Conservation (phyloP, 495 filamentous ascomycete species). For the Margaritispora aquatica region DNA sequence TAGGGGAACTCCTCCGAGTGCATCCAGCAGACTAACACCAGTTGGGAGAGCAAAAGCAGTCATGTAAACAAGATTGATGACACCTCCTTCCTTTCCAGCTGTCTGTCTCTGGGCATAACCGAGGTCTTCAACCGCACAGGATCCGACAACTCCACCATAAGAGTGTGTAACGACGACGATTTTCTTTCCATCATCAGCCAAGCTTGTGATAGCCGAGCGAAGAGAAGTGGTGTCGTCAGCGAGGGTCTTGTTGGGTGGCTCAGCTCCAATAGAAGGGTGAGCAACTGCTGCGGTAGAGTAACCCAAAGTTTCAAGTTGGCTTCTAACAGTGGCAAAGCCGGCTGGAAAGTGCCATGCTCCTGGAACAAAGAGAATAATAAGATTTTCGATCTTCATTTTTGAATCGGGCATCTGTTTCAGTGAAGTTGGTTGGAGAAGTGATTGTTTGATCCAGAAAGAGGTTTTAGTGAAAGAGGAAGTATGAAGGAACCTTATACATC, state of each 20-base stretch:
- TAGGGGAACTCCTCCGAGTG: background rate
- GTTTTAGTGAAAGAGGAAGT: too few species aligned
- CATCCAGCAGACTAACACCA: slow-evolving; percentile 2
- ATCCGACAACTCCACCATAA: slow-evolving; percentile 30
- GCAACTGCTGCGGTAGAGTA: slow-evolving; percentile 25
- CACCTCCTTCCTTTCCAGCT: slow-evolving; percentile 31
- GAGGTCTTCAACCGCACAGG: slow-evolving; percentile 31
- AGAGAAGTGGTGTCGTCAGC: background rate
- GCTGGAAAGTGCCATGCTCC: slow-evolving; percentile 34
- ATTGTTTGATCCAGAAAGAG: too few species aligned
- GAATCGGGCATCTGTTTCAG: too few species aligned
- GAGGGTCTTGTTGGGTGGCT: background rate
- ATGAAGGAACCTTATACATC: too few species aligned
- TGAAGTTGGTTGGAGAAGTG: too few species aligned
- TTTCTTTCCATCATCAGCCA: slow-evolving; percentile 2
- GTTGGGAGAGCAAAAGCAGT: slow-evolving; percentile 13
- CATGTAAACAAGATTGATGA: slow-evolving; percentile 35
- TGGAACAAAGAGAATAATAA: slow-evolving; percentile 28
- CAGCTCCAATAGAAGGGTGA: slow-evolving; percentile 23
- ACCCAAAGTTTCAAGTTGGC: slow-evolving; percentile 21
- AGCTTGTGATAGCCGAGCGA: background rate
- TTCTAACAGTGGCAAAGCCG: slow-evolving; percentile 24
- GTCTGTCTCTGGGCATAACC: slow-evolving; percentile 31
- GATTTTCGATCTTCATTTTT: too few species aligned
- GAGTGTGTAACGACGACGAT: slow-evolving; percentile 31